Percentiles rank a stretch among this genome's conserved stretches.
Evolutionary conservation across 2,329 filamentous ascomycete genomes (phyloP).

Genomic region (Zymoseptoria ardabiliae): DNA sequence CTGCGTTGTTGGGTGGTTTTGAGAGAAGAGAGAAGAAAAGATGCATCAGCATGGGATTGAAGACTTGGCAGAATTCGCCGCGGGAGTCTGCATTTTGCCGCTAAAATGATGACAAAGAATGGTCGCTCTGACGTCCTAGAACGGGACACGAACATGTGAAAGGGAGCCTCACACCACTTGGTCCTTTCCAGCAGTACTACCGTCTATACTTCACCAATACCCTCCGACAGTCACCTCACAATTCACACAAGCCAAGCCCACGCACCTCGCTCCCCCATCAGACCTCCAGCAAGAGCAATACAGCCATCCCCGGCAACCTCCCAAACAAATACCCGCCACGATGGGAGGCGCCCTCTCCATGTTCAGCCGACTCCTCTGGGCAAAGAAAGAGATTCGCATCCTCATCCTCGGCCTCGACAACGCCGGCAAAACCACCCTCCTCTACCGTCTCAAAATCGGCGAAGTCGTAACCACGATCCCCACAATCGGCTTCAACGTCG

Average conservation of each 20-base stretch:
- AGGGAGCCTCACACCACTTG: neutral
- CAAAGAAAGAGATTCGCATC: slow-evolving; percentile 97
- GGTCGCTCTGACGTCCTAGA: neutral
- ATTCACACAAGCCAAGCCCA: neutral
- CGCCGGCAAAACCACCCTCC: slow-evolving; percentile 91
- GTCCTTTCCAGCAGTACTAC: neutral
- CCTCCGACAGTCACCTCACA: neutral
- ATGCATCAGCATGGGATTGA: neutral
- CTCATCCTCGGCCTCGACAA: slow-evolving; percentile 70
- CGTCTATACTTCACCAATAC: neutral
- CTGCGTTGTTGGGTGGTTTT: neutral
- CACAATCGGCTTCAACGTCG: slow-evolving; percentile 98
- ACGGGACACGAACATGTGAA: neutral
- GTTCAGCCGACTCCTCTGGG: slow-evolving; percentile 67
- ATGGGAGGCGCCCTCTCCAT: slow-evolving; percentile 53
- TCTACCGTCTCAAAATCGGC: slow-evolving; percentile 94
- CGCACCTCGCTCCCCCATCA: neutral
- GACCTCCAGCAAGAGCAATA: neutral
- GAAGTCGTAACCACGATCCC: slow-evolving; percentile 99
- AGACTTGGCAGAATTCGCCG: neutral
- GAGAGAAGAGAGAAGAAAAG: neutral
- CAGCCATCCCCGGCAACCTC: slow-evolving; percentile 3
- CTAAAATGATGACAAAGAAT: no score
- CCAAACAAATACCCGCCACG: slow-evolving; percentile 10
- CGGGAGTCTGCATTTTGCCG: no score